Evolutionary conservation across 352 stramenopile species (phyloP), one percentile per base, ranked within the genome.

Genomic region (Globisporangium cederbergense): DNA sequence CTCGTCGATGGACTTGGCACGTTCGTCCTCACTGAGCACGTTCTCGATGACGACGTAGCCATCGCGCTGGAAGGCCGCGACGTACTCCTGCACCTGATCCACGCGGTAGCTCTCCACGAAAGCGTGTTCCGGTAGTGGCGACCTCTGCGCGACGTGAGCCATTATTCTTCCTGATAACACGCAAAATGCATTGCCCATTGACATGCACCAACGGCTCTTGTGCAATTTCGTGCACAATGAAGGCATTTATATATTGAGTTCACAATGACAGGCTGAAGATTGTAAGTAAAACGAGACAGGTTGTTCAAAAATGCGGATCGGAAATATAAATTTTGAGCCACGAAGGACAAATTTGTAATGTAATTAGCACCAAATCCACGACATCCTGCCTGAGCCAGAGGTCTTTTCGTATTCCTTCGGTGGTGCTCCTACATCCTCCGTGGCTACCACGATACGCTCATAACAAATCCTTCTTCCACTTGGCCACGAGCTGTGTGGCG

Each of bases 381-480:
- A 5, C 32, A 36, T 36, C 32, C 32, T 36, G 32, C 4, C 32
- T 36, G 32, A 36, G 32, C 32, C 32, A 36, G 32, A 42, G 9
- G 36, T 42, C 36, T n/a, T 47, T 18, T 47, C 42, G 42, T 47
- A 47, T 47, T 20, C 42, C 42, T 20, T 47, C 14, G 36, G 36
- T 4, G 3, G 9, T 42, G 32, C 32, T 36, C 32, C 32, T 36
- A 36, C 36, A 10, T 42, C 36, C 36, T 16, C 36, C 9, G 11
- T 42, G 36, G 2, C 36, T 42, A 42, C 36, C 32, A 36, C 9
- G 4, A 36, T 42, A 49, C 43, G 43, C 43, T 49, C 43, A 93
- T 65, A 93, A 72, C 75, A 93, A 65, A 51, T 90, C 80, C 34
- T 92, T 92, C 66, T 96, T 96, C 85, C 87, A 96, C 71, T 91